Percentiles rank a stretch among this genome's conserved stretches.
Evolutionary conservation across 768 basidiomycete species (phyloP).

Genomic region (Sporobolomyces pararoseus): DNA sequence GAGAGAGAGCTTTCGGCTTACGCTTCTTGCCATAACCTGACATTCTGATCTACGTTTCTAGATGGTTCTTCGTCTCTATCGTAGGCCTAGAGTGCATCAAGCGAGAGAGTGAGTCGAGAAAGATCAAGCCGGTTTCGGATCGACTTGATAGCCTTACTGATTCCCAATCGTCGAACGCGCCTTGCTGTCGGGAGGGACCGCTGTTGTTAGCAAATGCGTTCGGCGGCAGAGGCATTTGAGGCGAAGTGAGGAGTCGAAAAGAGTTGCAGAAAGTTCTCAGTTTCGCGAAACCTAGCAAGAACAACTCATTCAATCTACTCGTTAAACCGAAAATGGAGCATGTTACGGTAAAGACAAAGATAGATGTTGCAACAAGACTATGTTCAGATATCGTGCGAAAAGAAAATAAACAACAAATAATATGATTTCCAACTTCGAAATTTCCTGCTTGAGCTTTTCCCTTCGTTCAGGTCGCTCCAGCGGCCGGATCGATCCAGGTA

Average conservation of each 20-base stretch:
- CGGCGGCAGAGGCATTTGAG: conserved; percentile 6
- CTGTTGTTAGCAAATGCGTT: neutral
- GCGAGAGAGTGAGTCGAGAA: neutral
- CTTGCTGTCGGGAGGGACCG: neutral
- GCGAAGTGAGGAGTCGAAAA: too few species aligned
- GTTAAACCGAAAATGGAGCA: too few species aligned
- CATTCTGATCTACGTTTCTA: neutral
- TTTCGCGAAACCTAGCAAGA: neutral
- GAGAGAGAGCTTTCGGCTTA: neutral
- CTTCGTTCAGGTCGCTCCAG: conserved; percentile 58
- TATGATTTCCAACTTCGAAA: too few species aligned
- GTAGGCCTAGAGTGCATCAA: conserved; percentile 20
- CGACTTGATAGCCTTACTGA: neutral
- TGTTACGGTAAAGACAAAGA: too few species aligned
- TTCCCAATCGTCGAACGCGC: conserved; percentile 15
- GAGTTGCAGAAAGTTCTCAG: neutral
- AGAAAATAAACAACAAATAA: neutral
- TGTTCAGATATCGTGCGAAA: neutral
- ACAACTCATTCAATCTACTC: too few species aligned
- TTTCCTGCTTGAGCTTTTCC: neutral
- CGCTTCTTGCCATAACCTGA: conserved; percentile 25
- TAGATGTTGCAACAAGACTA: neutral
- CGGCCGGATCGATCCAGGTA: conserved; percentile 70
- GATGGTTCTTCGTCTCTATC: neutral
- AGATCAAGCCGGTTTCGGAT: neutral